Evolutionary conservation across 129 eudicot species (phyloP), one percentile per base, ranked within the genome.

Genomic region (Flaveria brownii): DNA sequence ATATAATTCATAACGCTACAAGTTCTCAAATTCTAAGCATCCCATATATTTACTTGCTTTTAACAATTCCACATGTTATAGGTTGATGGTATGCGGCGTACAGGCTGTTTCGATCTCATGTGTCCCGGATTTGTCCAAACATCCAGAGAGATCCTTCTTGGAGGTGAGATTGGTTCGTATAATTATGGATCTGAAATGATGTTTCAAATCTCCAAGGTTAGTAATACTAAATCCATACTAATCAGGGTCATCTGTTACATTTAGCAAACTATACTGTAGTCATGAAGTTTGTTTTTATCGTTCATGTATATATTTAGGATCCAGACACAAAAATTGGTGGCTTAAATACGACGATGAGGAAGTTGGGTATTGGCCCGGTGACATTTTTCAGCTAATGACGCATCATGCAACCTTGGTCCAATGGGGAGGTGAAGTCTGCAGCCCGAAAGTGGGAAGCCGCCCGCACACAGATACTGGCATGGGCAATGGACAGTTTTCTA

Each of bases 101-200:
- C 98, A 16, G 94, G 96, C 10, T 92, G 98, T 73, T 89, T 84
- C 77, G 96, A 92, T 83, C 84, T 89, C 11, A 84, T 84, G 39
- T 92, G 97, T 72, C 97, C 96, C 45, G 97, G 97, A 50, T 92
- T 92, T 60, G 86, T 89, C 49, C 97, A 80, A 17, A 73, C 78
- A 4, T 80, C 78, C 0, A 12, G 9, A 0, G 78, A 79, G 2
- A 20, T 80, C 47, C 47, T 54, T 80, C 74, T 80, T 3, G 83
- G 83, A 5, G 70, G 61, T 14, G 71, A 51, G 73, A 80, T 80
- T 52, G 51, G 36, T 65, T 43, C 68, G 23, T n/a, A 23, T 22
- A 20, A 23, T 25, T 64, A 16, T 23, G 78, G 83, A 73, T 73
- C 78, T 51, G 49, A 39, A 0, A 80, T 80, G 59, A 28, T 52